Evolutionary conservation across 1,284 basidiomycete genomes (phyloP), one percentile per base, ranked within the genome.

Genomic region (Xerocomus amazonicus): DNA sequence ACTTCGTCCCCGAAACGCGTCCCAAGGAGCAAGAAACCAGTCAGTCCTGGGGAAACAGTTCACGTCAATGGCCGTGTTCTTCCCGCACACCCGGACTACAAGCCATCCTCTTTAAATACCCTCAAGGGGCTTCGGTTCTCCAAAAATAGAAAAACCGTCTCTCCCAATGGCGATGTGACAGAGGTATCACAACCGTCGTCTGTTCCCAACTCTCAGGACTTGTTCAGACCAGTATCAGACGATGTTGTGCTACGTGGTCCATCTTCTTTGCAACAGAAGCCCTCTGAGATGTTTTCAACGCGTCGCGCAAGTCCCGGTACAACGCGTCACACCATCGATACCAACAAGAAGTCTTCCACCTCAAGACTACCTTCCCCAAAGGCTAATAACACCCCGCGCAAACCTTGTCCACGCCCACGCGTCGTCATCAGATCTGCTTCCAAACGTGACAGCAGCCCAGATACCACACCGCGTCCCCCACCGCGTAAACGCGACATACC

Each of bases 91-190:
- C 67, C 62, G 1, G 23, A 55, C 34, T 68, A 29, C 40, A 62
- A 49, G 40, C 64, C 60, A 0, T 58, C 59, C 2, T 41, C 52
- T 2, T 3, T 3, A 2, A 5, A 19, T 6, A 16, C 16, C 4
- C 0, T 62, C 34, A 61, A 61, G 53, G 2, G 1, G 0, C 46
- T 75, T 28, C 70, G 62, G n/a, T 77, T 77, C 58, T 73, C 52
- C 13, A 77, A 70, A 57, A 70, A 38, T 42, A 61, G 51, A 56
- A 53, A 52, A 41, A 34, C 1, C 9, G 9, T 13, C 1, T 31
- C 28, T 36, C 4, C 26, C 13, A 40, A 0, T 0, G 51, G 53
- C 10, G 4, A 26, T 9, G 39, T 42, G 1, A 19, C 41, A 26
- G 62, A 66, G 4, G 26, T 19, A 9, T 49, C 47, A 8, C 54